Conservation (phyloP, 1,139 yeast species). For the Diutina pseudorugosa region DNA sequence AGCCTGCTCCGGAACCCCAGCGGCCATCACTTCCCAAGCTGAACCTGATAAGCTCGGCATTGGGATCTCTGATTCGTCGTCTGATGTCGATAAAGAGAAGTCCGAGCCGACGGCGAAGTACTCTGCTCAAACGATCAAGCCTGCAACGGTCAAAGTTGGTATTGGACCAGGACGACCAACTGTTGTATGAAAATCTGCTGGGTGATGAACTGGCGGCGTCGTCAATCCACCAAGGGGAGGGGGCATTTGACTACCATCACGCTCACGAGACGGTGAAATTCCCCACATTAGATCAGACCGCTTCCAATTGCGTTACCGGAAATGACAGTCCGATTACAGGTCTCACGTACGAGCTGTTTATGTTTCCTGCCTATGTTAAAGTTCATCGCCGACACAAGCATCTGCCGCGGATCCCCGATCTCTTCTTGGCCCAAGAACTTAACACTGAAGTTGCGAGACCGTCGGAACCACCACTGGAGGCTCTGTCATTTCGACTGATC, state of each 20-base stretch:
- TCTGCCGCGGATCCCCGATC: conserved; percentile 32
- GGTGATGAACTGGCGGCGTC: not conserved
- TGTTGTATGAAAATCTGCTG: not conserved
- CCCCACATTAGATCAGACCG: not conserved
- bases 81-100: not conserved
- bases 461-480: conserved; percentile 7
- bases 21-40: not conserved
- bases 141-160: not conserved
- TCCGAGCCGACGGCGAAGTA: not conserved
- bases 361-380: conserved; percentile 43
- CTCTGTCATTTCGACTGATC: conserved; percentile 7
- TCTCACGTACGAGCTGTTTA: conserved; percentile 25
- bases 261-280: not conserved
- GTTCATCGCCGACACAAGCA: conserved; percentile 31
- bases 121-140: not conserved
- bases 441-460: conserved; percentile 9
- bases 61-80: not conserved
- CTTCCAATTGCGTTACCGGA: not conserved
- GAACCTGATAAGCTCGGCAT: not conserved
- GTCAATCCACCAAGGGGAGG: not conserved
- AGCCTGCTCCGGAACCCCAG: not conserved
- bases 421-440: conserved; percentile 77
- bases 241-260: not conserved
- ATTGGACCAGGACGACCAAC: not conserved
- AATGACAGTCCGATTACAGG: conserved; percentile 17